Percentiles rank a stretch among this genome's conserved stretches.
phyloP scores from a whole-genome alignment of 1,284 basidiomycete species.

The Ceratobasidium sp. region DNA sequence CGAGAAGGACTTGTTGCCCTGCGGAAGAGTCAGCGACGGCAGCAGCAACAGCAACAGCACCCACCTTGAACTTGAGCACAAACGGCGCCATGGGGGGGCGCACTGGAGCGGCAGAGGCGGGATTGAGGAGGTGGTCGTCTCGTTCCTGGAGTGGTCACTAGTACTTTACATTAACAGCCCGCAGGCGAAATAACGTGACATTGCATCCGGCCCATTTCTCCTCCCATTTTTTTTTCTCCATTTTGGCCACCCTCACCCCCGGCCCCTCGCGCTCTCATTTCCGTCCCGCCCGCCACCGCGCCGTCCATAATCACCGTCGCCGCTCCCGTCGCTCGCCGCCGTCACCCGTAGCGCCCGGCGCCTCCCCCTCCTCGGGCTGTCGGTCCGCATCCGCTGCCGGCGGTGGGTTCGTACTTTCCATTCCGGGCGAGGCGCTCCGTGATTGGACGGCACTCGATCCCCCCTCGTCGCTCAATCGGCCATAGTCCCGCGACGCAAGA shows the following conservation, averaged over 20 bases:
- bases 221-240: slow-evolving; percentile 36
- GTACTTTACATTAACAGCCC: slow-evolving; percentile 13
- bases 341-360: slow-evolving; percentile 41
- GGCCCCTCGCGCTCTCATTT: not conserved
- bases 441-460: slow-evolving; percentile 3
- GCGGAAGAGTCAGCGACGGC: slow-evolving; percentile 38
- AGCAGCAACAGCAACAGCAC: slow-evolving; percentile 5
- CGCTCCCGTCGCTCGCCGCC: slow-evolving; percentile 16
- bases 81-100: slow-evolving; percentile 49
- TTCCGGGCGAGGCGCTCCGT: slow-evolving; percentile 19
- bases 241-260: slow-evolving; percentile 13
- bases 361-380: slow-evolving; percentile 18
- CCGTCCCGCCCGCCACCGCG: not conserved
- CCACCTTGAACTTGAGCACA: slow-evolving; percentile 53
- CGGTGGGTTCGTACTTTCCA: slow-evolving; percentile 38
- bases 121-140: slow-evolving; percentile 36
- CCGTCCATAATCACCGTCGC: not conserved
- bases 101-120: slow-evolving; percentile 1
- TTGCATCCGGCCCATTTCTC: slow-evolving; percentile 38
- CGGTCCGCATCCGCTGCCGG: slow-evolving; percentile 36
- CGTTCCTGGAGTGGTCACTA: slow-evolving; percentile 26
- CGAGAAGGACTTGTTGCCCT: slow-evolving; percentile 92
- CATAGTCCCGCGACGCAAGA: slow-evolving; percentile 31
- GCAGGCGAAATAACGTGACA: slow-evolving; percentile 45
- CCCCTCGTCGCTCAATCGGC: slow-evolving; percentile 27